Evolutionary conservation across 345 rosid species (phyloP).

Genomic region (Noccaea caerulescens): DNA sequence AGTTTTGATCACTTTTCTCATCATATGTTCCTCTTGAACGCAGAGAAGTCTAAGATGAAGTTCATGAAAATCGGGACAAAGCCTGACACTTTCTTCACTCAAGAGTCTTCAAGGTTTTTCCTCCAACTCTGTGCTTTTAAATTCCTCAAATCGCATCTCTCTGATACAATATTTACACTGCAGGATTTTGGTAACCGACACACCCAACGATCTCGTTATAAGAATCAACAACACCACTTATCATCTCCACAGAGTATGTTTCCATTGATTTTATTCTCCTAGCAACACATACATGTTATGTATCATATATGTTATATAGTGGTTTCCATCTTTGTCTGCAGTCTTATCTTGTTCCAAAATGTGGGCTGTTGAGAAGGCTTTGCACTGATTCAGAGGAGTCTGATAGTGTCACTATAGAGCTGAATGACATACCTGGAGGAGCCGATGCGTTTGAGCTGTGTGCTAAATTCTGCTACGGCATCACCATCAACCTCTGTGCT

Average conservation of each 20-base stretch:
- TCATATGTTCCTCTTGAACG: slow-evolving; percentile 32
- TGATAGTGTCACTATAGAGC: slow-evolving; percentile 59
- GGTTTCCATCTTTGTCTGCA: slow-evolving; percentile 56
- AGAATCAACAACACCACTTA: slow-evolving; percentile 66
- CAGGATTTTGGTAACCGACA: slow-evolving; percentile 77
- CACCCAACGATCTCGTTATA: slow-evolving; percentile 67
- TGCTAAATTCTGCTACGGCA: slow-evolving; percentile 94
- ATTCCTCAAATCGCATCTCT: slow-evolving; percentile 13
- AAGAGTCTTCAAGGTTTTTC: slow-evolving; percentile 83
- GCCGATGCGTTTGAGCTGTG: slow-evolving; percentile 93
- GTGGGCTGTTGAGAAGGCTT: slow-evolving; percentile 76
- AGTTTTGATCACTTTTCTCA: slow-evolving; percentile 33
- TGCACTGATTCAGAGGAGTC: slow-evolving; percentile 57
- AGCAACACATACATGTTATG: slow-evolving; percentile 7
- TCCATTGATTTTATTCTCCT: background rate
- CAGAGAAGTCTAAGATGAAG: slow-evolving; percentile 67
- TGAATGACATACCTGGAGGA: slow-evolving; percentile 93
- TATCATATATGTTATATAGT: slow-evolving; percentile 2
- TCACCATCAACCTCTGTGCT: slow-evolving; percentile 83
- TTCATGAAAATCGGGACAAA: slow-evolving; percentile 92
- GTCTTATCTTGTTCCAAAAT: slow-evolving; percentile 83
- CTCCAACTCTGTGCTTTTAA: slow-evolving; percentile 22
- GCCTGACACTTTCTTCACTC: slow-evolving; percentile 89
- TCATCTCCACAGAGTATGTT: slow-evolving; percentile 81
- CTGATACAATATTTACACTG: slow-evolving; percentile 35